phyloP scores from a whole-genome alignment of 441 rosid genomes.

The Hura crepitans region DNA sequence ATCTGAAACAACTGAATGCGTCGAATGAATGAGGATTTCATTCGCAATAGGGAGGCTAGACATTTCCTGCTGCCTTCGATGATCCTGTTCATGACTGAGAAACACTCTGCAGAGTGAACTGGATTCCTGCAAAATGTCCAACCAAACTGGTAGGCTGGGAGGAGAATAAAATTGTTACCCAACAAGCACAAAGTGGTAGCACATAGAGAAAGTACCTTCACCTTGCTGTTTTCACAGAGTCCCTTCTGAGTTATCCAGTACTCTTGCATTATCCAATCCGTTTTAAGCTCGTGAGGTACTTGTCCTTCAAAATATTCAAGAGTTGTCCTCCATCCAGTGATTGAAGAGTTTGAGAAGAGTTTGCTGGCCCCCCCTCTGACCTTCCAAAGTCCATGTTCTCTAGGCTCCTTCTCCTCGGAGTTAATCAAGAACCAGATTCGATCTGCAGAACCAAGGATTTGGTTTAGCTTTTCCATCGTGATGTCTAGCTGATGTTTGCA shows the following conservation, averaged over 20 bases:
- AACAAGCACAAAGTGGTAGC: constrained; percentile 9
- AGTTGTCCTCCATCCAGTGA: constrained; percentile 49
- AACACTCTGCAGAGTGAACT: constrained; percentile 44
- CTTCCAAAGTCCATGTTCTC: constrained; percentile 42
- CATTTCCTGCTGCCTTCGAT: constrained; percentile 14
- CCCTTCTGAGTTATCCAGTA: constrained; percentile 36
- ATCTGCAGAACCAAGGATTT: constrained; percentile 28
- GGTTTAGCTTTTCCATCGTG: background rate
- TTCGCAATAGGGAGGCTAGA: constrained; percentile 11
- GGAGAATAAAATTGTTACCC: constrained; percentile 14
- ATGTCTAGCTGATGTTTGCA: background rate
- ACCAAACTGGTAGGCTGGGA: constrained; percentile 26
- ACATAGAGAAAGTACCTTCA: constrained; percentile 30
- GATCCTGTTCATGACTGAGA: constrained; percentile 16
- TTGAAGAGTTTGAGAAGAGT: constrained; percentile 29
- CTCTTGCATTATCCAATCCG: constrained; percentile 49
- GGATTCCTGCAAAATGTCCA: constrained; percentile 42
- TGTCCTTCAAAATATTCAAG: constrained; percentile 34
- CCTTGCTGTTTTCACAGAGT: constrained; percentile 24
- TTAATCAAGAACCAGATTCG: constrained; percentile 39
- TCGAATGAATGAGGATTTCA: constrained; percentile 13
- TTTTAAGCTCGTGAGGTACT: constrained; percentile 28
- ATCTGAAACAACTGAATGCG: background rate
- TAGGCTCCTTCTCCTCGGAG: constrained; percentile 23
- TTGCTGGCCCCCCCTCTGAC: constrained; percentile 36